Evolutionary conservation across 371 early-diverging fungal species (phyloP).

Genomic region (Lichtheimia ornata): DNA sequence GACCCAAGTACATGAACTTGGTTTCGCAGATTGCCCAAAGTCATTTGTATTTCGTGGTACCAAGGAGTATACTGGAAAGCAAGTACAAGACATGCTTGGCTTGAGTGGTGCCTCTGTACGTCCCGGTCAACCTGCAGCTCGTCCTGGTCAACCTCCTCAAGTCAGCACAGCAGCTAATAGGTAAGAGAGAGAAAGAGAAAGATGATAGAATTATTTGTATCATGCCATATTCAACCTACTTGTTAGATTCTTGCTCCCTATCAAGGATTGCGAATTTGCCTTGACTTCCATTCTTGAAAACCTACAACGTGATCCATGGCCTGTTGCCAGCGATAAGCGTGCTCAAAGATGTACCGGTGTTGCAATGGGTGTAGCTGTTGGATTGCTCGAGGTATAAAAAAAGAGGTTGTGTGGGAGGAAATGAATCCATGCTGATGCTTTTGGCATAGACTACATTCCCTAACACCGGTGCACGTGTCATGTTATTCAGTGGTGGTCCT

Average conservation of each 20-base stretch:
- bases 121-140: constrained; percentile 59
- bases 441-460: constrained; percentile 75
- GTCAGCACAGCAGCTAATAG: constrained; percentile 57
- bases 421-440: background rate
- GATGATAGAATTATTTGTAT: background rate
- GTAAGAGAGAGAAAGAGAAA: constrained; percentile 30
- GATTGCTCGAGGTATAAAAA: constrained; percentile 82
- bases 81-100: constrained; percentile 96
- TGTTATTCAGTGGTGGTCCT: constrained; percentile 98
- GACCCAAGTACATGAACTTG: constrained; percentile 94
- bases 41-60: constrained; percentile 98
- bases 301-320: constrained; percentile 99
- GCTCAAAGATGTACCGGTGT: constrained; percentile 98
- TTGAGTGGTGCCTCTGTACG: constrained; percentile 60
- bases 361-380: constrained; percentile 95
- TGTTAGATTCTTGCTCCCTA: constrained; percentile 82
- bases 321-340: constrained; percentile 92
- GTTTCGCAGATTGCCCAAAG: constrained; percentile 94
- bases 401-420: constrained; percentile 3
- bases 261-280: constrained; percentile 94
- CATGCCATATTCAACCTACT: background rate
- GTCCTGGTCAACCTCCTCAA: constrained; percentile 70
- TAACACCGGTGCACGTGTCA: constrained; percentile 93
- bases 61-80: constrained; percentile 94
- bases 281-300: constrained; percentile 94